Evolutionary conservation across 352 stramenopile genomes (phyloP), one percentile per base, ranked within the genome.

Genomic region (Phytopythium helicoides): DNA sequence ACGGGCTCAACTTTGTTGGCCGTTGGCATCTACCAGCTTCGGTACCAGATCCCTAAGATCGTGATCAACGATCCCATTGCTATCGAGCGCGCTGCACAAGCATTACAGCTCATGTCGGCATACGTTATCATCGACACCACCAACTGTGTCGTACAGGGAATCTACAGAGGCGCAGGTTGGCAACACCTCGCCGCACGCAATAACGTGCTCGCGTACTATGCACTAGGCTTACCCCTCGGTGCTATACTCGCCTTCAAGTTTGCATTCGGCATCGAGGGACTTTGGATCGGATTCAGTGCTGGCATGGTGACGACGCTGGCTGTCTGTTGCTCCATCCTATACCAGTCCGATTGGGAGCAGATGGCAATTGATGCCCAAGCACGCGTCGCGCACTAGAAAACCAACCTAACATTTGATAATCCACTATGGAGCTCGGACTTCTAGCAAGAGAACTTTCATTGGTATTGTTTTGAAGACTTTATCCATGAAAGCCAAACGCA

Each of bases 231-330:
- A 15, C 84, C 86, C 16, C 26, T 89, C n/a, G 78, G 63, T 1
- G 81, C 68, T 16, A 22, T 88, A 11, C 39, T 90, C 5, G 81
- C 68, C 3, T 82, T 94, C 47, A 42, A 56, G 9, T 71, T 66
- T 21, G 21, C 52, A 0, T 73, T 65, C 38, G 61, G 66, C 35
- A 59, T 92, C 35, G 81, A 86, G 46, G 86, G 86, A 3, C 59
- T 95, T 37, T 95, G 86, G 86, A 48, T 88, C 12, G 82, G 86
- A 35, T 92, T 94, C 41, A 83, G 76, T 23, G 36, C 66, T 10
- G 80, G 77, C 25, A 66, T 90, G 39, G 38, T 53, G 40, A 75
- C 68, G 11, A 71, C 76, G 9, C 70, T 78, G 18, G 53, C 55
- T 11, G 50, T 75, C 19, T 87, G 69, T 46, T 63, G 56, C 35